Evolutionary conservation across 2,329 filamentous ascomycete species (phyloP), one percentile per base, ranked within the genome.

Genomic region (Cyanodermella asteris): DNA sequence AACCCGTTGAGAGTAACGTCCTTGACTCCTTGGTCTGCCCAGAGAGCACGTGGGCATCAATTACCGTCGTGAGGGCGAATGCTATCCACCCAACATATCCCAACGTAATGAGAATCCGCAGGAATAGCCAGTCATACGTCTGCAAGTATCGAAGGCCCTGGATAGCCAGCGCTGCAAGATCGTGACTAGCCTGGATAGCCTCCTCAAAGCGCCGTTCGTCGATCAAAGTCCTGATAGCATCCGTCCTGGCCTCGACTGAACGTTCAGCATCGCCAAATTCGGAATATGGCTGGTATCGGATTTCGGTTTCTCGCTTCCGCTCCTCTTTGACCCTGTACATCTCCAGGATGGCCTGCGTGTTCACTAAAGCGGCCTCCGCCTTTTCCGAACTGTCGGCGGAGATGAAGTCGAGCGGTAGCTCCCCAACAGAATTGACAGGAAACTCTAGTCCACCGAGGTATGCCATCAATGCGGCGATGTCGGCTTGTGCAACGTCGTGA

Each of bases 41-140:
- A 35, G 80, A 70, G 14, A 94, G 55, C 25, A 97, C 78, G 47
- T 91, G 80, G 26, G 82, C 54, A 42, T 91, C 75, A 32, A 94
- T 61, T 23, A 94, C 81, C 0, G 74, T 90, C 1, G 80, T 87
- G 25, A 91, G 55, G 2, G 82, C 80, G 47, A 82, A 97, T 1
- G 75, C 73, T 42, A 94, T 90, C 84, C 84, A 97, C 12, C 87
- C 87, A 6, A 94, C 53, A 41, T 94, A 97, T 11, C 87, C 87
- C 8, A 75, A 44, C 2, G 87, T 93, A 31, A 97, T 74, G 24
- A 97, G 59, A 2, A 78, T 74, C 31, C 87, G 64, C 18, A 97
- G 54, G 50, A 97, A 97, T 3, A 97, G 59, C 87, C 87, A 97
- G 51, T 97, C 87, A 40, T 97, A 97, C 0, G 82, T 97, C 48